Percentiles rank a stretch among this genome's conserved stretches.
These are phyloP conservation scores for Cystobasidium sp. DNA, from an alignment of 1,284 basidiomycete genomes.

Conservation along the genomic window DNA sequence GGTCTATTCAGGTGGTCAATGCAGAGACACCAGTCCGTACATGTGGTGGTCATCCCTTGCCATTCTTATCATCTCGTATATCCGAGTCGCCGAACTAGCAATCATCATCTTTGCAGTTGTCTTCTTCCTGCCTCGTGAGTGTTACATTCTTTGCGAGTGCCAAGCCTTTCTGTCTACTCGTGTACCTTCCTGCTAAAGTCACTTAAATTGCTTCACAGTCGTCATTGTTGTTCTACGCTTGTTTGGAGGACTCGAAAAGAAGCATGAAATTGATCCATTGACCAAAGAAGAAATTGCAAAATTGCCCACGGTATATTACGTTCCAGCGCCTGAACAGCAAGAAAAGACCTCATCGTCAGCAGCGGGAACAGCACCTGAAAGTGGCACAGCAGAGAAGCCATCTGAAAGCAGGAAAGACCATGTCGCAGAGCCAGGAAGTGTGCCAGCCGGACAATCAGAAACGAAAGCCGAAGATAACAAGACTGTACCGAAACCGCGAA, in stretches of 20 bases:
- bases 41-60: conserved; percentile 48
- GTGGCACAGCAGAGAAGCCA: not conserved
- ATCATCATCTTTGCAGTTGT: conserved; percentile 48
- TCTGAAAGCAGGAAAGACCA: conserved; percentile 3
- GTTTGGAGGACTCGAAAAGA: conserved; percentile 49
- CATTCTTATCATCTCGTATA: conserved; percentile 47
- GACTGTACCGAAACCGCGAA: not conserved
- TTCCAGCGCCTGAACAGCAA: conserved; percentile 29
- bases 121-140: conserved; percentile 51
- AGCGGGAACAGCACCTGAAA: not conserved
- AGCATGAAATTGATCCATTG: conserved; percentile 52
- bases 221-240: conserved; percentile 42
- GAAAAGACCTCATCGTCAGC: not conserved
- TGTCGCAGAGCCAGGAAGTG: not conserved
- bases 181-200: too few relatives aligned
- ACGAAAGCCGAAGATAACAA: not conserved
- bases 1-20: conserved; percentile 43
- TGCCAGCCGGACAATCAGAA: not conserved
- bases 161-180: not conserved
- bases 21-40: conserved; percentile 43
- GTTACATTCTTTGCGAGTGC: too few relatives aligned
- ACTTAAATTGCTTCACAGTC: not conserved
- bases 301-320: conserved; percentile 40
- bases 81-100: conserved; percentile 49
- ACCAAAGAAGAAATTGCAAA: conserved; percentile 48